Conservation (phyloP, 768 basidiomycete genomes). For the Paxillus ammoniavirescens region DNA sequence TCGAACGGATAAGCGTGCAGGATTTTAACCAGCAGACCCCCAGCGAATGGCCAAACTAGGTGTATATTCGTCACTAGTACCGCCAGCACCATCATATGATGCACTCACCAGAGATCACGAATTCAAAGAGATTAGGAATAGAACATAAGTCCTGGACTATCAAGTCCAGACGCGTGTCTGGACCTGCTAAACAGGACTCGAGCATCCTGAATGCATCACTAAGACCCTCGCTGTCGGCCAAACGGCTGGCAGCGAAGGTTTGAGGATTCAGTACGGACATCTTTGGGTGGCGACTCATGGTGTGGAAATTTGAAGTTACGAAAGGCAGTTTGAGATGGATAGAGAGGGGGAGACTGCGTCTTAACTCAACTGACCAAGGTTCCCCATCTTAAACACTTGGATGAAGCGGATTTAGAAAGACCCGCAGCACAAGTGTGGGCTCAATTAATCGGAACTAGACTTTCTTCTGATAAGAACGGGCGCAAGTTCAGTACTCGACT, state of each 20-base stretch:
- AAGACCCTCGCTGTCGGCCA: conserved; percentile 20
- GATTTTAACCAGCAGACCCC: conserved; percentile 26
- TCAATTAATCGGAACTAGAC: too few species aligned
- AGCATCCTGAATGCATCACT: conserved; percentile 12
- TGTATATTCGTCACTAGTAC: not conserved
- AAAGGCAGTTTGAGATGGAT: not conserved
- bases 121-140: conserved; percentile 26
- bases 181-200: conserved; percentile 26
- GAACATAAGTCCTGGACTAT: conserved; percentile 29
- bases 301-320: not conserved
- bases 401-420: too few species aligned
- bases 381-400: not conserved
- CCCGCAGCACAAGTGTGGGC: too few species aligned
- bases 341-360: not conserved
- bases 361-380: not conserved
- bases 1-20: conserved; percentile 32
- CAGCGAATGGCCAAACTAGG: conserved; percentile 14
- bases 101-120: conserved; percentile 27
- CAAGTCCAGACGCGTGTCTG: conserved; percentile 18
- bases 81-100: not conserved
- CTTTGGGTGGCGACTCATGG: not conserved
- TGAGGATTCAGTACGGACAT: conserved; percentile 14
- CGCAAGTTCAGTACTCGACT: not conserved
- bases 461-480: not conserved
- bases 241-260: conserved; percentile 14